Evolutionary conservation across 441 rosid genomes (phyloP), one percentile per base, ranked within the genome.

Genomic region (Adansonia gregorii): DNA sequence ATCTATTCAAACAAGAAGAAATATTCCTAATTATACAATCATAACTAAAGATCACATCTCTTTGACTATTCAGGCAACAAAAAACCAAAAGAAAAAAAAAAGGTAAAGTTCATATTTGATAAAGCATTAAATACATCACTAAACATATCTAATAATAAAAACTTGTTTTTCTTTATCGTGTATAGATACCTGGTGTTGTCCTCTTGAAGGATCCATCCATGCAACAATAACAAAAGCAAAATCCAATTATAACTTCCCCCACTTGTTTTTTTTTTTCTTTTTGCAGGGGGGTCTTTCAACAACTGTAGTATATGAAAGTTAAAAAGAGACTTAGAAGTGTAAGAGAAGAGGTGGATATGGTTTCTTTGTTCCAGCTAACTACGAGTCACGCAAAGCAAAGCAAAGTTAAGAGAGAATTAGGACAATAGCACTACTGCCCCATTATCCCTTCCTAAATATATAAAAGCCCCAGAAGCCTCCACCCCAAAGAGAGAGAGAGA

Each of bases 121-220:
- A 63, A 12, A 63, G 45, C 19, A 63, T 31, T 14, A 12, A 63
- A 31, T 31, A 70, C 74, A 27, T 70, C 24, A 51, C 27, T 2
- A 70, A 41, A 70, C 46, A 70, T 8, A 8, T 20, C 7, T 6
- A 6, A 6, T 31, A 49, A 49, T 10, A 11, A 8, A 35, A 14
- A 49, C 54, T 10, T 49, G 54, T 49, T 49, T 49, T 49, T 12
- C 15, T 49, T 49, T 49, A 49, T 49, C 54, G 12, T 39, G 20
- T 59, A 20, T 59, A 59, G 12, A 22, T 79, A 89, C 92, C 89
- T 88, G 88, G 43, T 81, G 82, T 72, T 82, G 85, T 80, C 79
- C 88, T 27, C 76, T 83, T 79, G 91, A 89, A 84, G 85, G 78
- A 82, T 90, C 94, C 94, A 87, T 90, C 77, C 86, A 87, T 86